phyloP scores from a whole-genome alignment of 2,329 filamentous ascomycete genomes.

The Pestalotiopsis sp. region DNA sequence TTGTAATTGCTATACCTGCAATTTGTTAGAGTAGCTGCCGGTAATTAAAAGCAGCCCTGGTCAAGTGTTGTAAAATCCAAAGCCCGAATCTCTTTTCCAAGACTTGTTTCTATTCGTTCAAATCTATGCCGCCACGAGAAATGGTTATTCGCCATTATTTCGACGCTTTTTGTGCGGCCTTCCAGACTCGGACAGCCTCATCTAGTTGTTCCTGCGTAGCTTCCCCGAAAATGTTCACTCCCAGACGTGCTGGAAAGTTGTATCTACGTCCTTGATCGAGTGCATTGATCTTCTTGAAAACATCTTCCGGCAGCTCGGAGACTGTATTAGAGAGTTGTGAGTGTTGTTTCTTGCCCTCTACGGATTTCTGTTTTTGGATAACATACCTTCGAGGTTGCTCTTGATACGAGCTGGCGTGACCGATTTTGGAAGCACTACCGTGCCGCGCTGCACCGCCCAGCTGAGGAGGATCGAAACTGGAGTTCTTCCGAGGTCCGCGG shows the following conservation, averaged over 20 bases:
- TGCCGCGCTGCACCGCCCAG: slow-evolving; percentile 57
- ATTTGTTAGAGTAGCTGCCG: too few relatives aligned
- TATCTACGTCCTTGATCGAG: slow-evolving; percentile 43
- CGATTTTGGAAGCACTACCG: slow-evolving; percentile 56
- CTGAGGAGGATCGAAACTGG: slow-evolving; percentile 57
- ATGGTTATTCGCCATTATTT: neutral
- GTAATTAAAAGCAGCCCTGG: neutral
- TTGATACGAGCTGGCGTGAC: slow-evolving; percentile 55
- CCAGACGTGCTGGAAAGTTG: slow-evolving; percentile 45
- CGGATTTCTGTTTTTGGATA: neutral
- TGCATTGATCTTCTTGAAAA: slow-evolving; percentile 39
- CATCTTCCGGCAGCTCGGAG: slow-evolving; percentile 29
- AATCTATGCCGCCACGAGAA: neutral
- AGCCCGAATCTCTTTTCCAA: neutral
- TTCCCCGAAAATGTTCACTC: slow-evolving; percentile 47
- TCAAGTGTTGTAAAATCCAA: neutral
- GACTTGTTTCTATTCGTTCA: neutral
- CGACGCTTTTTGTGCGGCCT: slow-evolving; percentile 27
- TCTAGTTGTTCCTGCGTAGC: slow-evolving; percentile 38
- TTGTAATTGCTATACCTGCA: too few relatives aligned
- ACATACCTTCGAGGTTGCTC: slow-evolving; percentile 41
- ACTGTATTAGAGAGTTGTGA: neutral
- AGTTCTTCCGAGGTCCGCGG: slow-evolving; percentile 52
- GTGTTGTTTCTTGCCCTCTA: neutral
- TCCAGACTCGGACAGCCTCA: slow-evolving; percentile 38